phyloP scores from a whole-genome alignment of 2,329 filamentous ascomycete genomes.

The Penicillium aurantiogriseum region DNA sequence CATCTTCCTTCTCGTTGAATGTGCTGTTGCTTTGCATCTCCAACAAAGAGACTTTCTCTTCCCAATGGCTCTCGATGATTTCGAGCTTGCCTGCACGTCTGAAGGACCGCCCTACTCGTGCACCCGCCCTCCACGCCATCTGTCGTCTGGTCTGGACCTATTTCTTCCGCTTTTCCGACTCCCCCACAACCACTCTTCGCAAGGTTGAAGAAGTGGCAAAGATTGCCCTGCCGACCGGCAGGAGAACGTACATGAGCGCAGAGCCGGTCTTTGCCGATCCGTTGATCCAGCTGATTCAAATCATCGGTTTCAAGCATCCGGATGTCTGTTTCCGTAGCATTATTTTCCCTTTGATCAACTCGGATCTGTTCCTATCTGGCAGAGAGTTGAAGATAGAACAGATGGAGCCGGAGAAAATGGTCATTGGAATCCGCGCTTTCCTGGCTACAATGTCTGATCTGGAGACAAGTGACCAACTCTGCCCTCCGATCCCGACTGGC shows the following conservation, averaged over 20 bases:
- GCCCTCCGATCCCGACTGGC: conserved; percentile 78
- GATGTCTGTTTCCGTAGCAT: conserved; percentile 90
- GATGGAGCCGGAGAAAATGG: conserved; percentile 91
- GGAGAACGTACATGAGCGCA: conserved; percentile 75
- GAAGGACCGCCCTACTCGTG: conserved; percentile 77
- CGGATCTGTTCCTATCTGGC: conserved; percentile 75
- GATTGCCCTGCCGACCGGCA: conserved; percentile 76
- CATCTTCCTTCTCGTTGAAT: conserved; percentile 81
- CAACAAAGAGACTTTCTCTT: conserved; percentile 74
- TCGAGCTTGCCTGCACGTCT: conserved; percentile 74
- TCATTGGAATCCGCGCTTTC: conserved; percentile 94
- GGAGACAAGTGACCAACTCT: conserved; percentile 74
- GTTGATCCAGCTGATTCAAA: conserved; percentile 86
- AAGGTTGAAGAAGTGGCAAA: conserved; percentile 89
- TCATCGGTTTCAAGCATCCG: conserved; percentile 89
- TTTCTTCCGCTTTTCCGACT: conserved; percentile 78
- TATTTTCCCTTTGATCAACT: conserved; percentile 93
- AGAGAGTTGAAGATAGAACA: conserved; percentile 85
- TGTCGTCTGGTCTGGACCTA: conserved; percentile 94
- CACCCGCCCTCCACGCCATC: conserved; percentile 81
- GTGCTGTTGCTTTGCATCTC: conserved; percentile 86
- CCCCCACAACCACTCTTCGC: conserved; percentile 63
- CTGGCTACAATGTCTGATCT: conserved; percentile 89
- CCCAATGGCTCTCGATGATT: conserved; percentile 83
- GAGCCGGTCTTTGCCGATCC: conserved; percentile 84